Evolutionary conservation across 257 asterid genomes (phyloP), one percentile per base, ranked within the genome.

Genomic region (Solanum rostratum): DNA sequence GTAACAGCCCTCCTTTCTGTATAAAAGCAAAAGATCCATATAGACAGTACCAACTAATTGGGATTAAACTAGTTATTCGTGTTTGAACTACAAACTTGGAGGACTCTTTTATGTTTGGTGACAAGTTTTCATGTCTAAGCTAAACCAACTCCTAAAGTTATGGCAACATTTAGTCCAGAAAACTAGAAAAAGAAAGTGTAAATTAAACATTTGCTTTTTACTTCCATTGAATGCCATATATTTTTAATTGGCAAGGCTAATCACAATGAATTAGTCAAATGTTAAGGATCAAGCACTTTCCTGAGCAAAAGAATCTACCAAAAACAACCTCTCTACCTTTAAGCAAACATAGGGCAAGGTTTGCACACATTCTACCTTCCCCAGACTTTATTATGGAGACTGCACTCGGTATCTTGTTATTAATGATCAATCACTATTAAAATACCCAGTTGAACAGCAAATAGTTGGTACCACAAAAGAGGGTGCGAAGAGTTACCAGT

Each of bases 401-500:
- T 54, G 18, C 7, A 50, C 60, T 0, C 9, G 60, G 12, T 54
- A 54, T 55, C 7, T 19, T 55, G 2, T 55, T 55, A 24, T 19
- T n/a, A 12, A 12, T 7, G 27, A 70, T 43, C 37, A 22, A n/a
- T 7, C n/a, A 6, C 55, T 12, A 43, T n/a, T 3, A n/a, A 41
- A 68, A 24, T 12, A 62, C 37, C 5, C 69, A 18, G 76, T 63
- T 19, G 70, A 43, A 46, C 50, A 74, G 37, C 71, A 33, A 39
- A 41, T 41, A 5, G 50, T 69, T 69, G 79, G 2, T 39, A 37
- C 46, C 9, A 0, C 50, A 69, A 37, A 69, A 45, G 46, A 6
- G 78, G 41, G 79, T 6, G 57, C 52, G 71, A 65, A 65, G 66
- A 49, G 2, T 15, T 87, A 90, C 90, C 90, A 27, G 84, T 43